Evolutionary conservation across 768 basidiomycete species (phyloP), one percentile per base, ranked within the genome.

Genomic region (Daedaleopsis nitida): DNA sequence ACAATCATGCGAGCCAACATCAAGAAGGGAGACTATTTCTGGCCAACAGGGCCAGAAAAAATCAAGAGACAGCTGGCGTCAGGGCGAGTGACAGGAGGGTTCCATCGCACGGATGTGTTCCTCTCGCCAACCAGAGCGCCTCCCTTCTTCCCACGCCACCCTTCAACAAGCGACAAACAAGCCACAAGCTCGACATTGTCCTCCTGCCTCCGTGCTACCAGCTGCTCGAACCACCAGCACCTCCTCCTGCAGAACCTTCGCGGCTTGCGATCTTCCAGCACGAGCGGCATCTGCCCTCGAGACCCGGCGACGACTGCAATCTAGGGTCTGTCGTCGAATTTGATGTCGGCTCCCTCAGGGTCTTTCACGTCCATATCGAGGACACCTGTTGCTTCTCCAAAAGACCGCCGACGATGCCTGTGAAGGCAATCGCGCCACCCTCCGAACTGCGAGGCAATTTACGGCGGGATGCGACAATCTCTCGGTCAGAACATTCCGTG

Each of bases 41-140:
- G 27, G 27, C 7, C 27, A 7, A 32, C 7, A 32, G 27, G 27
- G 27, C 27, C 7, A 32, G 27, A 32, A 32, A 32, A 32, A 32
- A 32, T 3, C 27, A 3, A 32, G 27, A 32, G 27, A 32, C 27
- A 32, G 27, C 27, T 3, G 27, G 27, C 27, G 27, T 32, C 27
- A 32, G 27, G 27, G 27, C 27, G 27, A 32, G 27, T 62, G 60
- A 52, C 55, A 62, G 38, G 53, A 62, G 60, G 51, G 52, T 57
- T 62, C 53, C 43, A 62, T 62, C 60, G 60, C 44, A 51, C 56
- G 43, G 1, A 62, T 34, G 55, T 43, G 23, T 32, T 47, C 39
- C 50, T 56, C 9, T 52, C n/a, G 19, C 19, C n/a, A 24, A 47
- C 3, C 10, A 19, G 45, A 17, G 39, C 39, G 13, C 39, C 5